These are phyloP conservation scores for Sugiyamaella boreocaroliniensis DNA, from an alignment of 805 yeast genomes.

Conservation along the genomic window DNA sequence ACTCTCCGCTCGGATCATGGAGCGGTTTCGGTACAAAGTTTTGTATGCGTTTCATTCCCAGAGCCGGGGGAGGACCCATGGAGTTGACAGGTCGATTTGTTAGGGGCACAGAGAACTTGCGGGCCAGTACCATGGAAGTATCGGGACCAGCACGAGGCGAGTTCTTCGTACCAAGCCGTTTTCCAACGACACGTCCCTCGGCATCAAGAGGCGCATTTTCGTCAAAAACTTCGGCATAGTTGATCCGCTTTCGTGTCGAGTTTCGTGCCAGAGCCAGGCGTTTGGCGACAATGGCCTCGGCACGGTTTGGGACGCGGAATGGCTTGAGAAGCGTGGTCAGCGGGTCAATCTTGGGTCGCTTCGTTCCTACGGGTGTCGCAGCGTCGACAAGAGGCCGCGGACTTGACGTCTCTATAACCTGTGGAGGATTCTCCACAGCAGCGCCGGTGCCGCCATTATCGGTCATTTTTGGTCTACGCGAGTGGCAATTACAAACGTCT, in stretches of 20 bases:
- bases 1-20: conserved; percentile 91
- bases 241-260: not conserved
- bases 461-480: too few species aligned
- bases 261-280: not conserved
- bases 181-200: not conserved
- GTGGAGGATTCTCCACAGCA: too few species aligned
- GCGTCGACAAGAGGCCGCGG: too few species aligned
- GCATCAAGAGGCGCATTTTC: not conserved
- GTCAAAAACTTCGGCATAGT: not conserved
- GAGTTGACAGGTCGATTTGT: not conserved
- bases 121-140: conserved; percentile 4
- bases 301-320: conserved; percentile 10
- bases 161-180: conserved; percentile 4
- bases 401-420: too few species aligned
- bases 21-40: conserved; percentile 77
- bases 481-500: too few species aligned
- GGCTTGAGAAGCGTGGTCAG: conserved; percentile 13
- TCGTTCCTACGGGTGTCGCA: not conserved
- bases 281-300: not conserved
- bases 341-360: conserved; percentile 8
- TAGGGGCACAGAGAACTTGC: conserved; percentile 11
- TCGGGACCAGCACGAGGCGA: not conserved
- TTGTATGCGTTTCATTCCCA: conserved; percentile 71
- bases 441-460: too few species aligned
- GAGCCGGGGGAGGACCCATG: conserved; percentile 57